phyloP scores from a whole-genome alignment of 345 rosid species.

The Eucalyptus pauciflora region DNA sequence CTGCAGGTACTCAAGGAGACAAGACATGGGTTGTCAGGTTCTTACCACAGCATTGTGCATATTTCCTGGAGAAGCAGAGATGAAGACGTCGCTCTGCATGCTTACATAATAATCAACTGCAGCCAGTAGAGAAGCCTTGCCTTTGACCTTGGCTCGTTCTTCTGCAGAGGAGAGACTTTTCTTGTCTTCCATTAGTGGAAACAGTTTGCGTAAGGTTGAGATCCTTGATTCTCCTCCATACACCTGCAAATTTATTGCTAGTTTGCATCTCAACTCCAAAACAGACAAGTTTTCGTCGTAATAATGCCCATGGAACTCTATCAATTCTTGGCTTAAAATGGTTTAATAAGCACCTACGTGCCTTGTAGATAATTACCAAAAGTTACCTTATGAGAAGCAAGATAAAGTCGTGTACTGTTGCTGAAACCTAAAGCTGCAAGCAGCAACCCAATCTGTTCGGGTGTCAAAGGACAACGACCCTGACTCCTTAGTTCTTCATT shows the following conservation, averaged over 20 bases:
- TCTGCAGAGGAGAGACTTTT: conserved; percentile 66
- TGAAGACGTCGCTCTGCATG: conserved; percentile 85
- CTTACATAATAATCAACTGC: conserved; percentile 94
- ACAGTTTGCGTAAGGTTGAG: conserved; percentile 51
- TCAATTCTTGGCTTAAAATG: not conserved
- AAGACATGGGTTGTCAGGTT: not conserved
- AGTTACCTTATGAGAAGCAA: conserved; percentile 85
- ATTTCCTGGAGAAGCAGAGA: conserved; percentile 96
- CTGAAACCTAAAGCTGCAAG: conserved; percentile 85
- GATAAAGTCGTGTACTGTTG: conserved; percentile 75
- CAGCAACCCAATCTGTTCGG: conserved; percentile 87
- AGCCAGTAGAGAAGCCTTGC: conserved; percentile 81
- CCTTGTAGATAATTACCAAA: not conserved
- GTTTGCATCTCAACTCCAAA: not conserved
- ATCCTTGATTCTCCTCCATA: conserved; percentile 94
- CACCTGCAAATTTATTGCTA: conserved; percentile 25
- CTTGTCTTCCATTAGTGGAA: conserved; percentile 83
- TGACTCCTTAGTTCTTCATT: conserved; percentile 71
- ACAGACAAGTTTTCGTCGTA: not conserved
- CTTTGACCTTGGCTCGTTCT: conserved; percentile 49
- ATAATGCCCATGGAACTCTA: not conserved
- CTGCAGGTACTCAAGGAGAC: not conserved
- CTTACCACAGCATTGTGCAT: conserved; percentile 95
- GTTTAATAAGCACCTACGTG: not conserved
- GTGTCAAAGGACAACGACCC: conserved; percentile 98